Evolutionary conservation across 176 grass and related monocot genomes (phyloP), one percentile per base, ranked within the genome.

Genomic region (Triticum turgidum): DNA sequence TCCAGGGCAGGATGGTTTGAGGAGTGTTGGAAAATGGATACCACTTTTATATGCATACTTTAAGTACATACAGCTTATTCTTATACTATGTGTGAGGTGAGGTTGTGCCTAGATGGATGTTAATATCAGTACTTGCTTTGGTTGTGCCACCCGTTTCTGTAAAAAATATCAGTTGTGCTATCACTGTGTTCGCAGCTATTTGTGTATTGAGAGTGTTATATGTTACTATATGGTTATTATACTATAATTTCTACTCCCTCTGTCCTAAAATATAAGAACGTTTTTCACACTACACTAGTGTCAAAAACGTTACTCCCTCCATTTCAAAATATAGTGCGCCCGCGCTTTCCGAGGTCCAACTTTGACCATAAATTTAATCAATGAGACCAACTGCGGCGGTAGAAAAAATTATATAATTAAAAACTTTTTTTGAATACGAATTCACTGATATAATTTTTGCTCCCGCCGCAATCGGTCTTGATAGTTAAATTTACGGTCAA

Each of bases 1-100:
- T 97, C 33, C 94, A 92, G 77, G 88, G 82, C 13, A 85, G 18
- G 18, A 49, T 91, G 51, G 1, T 88, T 21, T 88, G 75, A 76
- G 63, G 70, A 54, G 51, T 45, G 20, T 6, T 58, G 30, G 12
- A 82, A 54, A 54, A 29, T 64, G 61, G 66, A 42, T 9, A 9
- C 67, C 54, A 58, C 54, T 58, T 58, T 7, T 58, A 58, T 58
- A 58, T 69, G 61, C 69, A 30, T 69, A 9, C 54, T 58, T 82
- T 81, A 77, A 38, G 61, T 81, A 52, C 49, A 52, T 52, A 33
- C 51, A 81, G 70, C 61, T 88, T 85, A 25, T 81, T 61, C 35
- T 69, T 83, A 27, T 76, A 67, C 11, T 35, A 24, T 29, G 10
- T 29, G 14, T 86, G 37, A 47, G 44, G 14, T 86, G 35, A 38